Evolutionary conservation across 163 green algal species (phyloP), one percentile per base, ranked within the genome.

Genomic region (Chloromonas sp.): DNA sequence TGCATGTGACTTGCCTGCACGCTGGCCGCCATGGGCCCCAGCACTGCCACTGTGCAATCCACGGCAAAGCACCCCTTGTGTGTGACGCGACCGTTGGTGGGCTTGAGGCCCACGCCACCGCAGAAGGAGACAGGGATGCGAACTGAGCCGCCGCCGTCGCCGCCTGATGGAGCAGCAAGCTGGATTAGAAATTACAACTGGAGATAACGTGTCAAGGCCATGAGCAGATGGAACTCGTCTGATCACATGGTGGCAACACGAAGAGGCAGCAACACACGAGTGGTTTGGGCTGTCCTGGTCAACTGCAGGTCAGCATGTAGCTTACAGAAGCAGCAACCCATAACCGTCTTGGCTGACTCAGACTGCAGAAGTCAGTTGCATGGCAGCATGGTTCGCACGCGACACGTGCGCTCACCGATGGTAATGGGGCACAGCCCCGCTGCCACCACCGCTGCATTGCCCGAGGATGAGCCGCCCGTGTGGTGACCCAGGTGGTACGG

Each of bases 61-160:
- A 93, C 84, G 60, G 91, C 60, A n/a, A 88, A 82, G 13, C 61
- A 78, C 0, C 85, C 84, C 5, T 1, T 58, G 11, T 1, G 60
- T 1, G n/a, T 61, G 62, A 86, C 85, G 1, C 88, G 85, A 5
- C 88, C 87, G 3, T 76, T 82, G 0, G 88, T 92, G 1, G 91
- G 89, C 81, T 92, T 94, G 59, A 95, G 84, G 0, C 90, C 92
- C 60, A 92, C 87, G 2, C 60, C 61, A 58, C 94, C 94, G 87
- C 93, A 96, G 85, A 92, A 89, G 3, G 91, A 86, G 2, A 93
- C 82, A 1, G 94, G 94, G 81, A 97, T 92, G 71, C 94, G 90
- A 70, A 96, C 89, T 82, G 88, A 94, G 79, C 94, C 94, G 59
- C 94, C 94, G 14, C 94, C 94, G 84, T 97, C 94, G 58, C 85